Evolutionary conservation across 1,284 basidiomycete genomes (phyloP).

Genomic region (Cutaneotrichosporon spelunceum): DNA sequence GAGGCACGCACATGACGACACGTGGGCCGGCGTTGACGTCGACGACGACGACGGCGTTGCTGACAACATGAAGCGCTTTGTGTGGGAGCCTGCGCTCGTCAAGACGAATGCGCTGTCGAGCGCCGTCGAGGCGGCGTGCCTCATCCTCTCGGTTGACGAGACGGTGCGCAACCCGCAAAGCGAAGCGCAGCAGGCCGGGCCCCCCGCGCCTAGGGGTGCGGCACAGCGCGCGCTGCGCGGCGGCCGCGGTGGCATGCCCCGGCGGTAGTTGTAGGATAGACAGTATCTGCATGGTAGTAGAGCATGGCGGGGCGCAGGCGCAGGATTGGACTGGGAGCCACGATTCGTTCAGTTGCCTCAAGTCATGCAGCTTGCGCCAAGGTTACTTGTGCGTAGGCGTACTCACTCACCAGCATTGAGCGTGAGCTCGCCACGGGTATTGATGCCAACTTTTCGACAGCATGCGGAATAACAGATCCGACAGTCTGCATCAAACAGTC

Average conservation of each 20-base stretch:
- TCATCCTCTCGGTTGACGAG: slow-evolving; percentile 93
- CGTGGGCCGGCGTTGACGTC: slow-evolving; percentile 94
- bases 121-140: slow-evolving; percentile 91
- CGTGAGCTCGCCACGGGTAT: too few relatives aligned
- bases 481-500: too few relatives aligned
- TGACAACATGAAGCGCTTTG: slow-evolving; percentile 94
- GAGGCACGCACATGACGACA: slow-evolving; percentile 81
- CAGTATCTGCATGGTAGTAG: slow-evolving; percentile 11
- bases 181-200: slow-evolving; percentile 65
- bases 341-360: too few relatives aligned
- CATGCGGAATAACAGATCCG: too few relatives aligned
- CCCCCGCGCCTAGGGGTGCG: slow-evolving; percentile 75
- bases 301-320: not conserved
- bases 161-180: slow-evolving; percentile 90
- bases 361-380: too few relatives aligned
- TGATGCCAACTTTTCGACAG: too few relatives aligned
- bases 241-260: slow-evolving; percentile 45
- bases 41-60: slow-evolving; percentile 88
- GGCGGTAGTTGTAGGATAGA: slow-evolving; percentile 15
- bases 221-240: slow-evolving; percentile 78
- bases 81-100: slow-evolving; percentile 96
- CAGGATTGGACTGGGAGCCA: too few relatives aligned
- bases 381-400: too few relatives aligned
- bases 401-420: too few relatives aligned
- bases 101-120: slow-evolving; percentile 94